Base-by-base conservation (phyloP, 1,139 yeast species). In the Lizanozyma gosingica region DNA sequence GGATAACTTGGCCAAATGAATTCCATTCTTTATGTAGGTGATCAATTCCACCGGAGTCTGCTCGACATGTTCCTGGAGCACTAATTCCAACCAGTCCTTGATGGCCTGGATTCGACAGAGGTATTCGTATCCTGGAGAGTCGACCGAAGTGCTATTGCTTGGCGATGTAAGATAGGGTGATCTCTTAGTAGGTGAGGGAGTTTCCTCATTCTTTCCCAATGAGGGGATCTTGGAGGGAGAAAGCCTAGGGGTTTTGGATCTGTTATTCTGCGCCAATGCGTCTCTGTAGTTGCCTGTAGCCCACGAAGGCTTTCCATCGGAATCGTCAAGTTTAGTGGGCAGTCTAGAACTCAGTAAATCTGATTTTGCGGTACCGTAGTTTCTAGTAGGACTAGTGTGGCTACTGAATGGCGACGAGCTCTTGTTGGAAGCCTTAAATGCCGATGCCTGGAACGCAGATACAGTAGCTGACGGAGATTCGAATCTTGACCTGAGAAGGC, bases 71-170 rank as follows among this genome's bases (percentile, higher is more conserved):
- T 80, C 79, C 15, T 76, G 59, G 14, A 67, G 48, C 2, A 67
- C 63, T 2, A 46, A 43, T 46, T 65, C 60, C 18, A 67, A 50
- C 75, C 74, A 67, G 35, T 70, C 70, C 57, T 86, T 87, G 17
- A 94, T 88, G 51, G 94, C 96, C 35, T 80, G 79, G 29, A 92
- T 80, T 49, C 96, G 80, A 56, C 97, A 92, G 34, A 92, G 70
- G 54, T 87, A 92, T 54, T 88, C 95, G 52, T 87, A 86, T 0
- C 73, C 75, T 1, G 65, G 63, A 1, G 71, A 59, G 39, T 58
- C 59, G 14, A 46, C 56, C 3, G 65, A 51, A 2, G 64, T 50
- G 42, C 59, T 55, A 39, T 58, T 60, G 41, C 62, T 50, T 17
- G 51, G 55, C 16, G 15, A 9, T 15, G 15, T 22, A 22, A 22